Conservation (phyloP, 257 asterid species). For the Solanum rostratum region DNA sequence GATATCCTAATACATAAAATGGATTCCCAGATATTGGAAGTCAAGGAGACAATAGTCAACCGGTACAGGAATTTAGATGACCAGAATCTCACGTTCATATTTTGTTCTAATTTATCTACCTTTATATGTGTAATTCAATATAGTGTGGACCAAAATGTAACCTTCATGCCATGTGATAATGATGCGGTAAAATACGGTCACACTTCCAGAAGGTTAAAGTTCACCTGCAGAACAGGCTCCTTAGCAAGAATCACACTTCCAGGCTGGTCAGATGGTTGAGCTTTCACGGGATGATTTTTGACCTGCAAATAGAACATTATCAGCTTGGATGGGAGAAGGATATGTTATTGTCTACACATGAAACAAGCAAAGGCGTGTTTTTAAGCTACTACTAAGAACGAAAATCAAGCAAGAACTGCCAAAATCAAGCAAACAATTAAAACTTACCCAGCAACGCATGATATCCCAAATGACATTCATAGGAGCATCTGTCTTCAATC, state of each 20-base stretch:
- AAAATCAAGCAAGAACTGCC: background rate
- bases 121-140: background rate
- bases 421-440: background rate
- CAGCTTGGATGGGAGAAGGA: background rate
- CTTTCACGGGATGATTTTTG: constrained; percentile 83
- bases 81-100: background rate
- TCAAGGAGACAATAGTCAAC: background rate
- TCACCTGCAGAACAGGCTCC: constrained; percentile 81
- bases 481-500: constrained; percentile 94
- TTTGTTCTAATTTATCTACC: background rate
- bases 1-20: background rate
- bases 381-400: background rate
- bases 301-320: constrained; percentile 31
- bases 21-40: background rate
- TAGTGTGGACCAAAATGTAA: background rate
- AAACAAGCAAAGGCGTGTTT: background rate
- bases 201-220: background rate
- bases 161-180: background rate
- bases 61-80: background rate
- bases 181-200: background rate
- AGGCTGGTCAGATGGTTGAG: constrained; percentile 73
- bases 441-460: constrained; percentile 97
- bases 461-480: constrained; percentile 97
- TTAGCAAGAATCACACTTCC: constrained; percentile 80
- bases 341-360: background rate